A percentile compares a stretch with the other conserved stretches of the same genome.
phyloP scores from a whole-genome alignment of 2,329 filamentous ascomycete genomes.

The Aureobasidium zeae region DNA sequence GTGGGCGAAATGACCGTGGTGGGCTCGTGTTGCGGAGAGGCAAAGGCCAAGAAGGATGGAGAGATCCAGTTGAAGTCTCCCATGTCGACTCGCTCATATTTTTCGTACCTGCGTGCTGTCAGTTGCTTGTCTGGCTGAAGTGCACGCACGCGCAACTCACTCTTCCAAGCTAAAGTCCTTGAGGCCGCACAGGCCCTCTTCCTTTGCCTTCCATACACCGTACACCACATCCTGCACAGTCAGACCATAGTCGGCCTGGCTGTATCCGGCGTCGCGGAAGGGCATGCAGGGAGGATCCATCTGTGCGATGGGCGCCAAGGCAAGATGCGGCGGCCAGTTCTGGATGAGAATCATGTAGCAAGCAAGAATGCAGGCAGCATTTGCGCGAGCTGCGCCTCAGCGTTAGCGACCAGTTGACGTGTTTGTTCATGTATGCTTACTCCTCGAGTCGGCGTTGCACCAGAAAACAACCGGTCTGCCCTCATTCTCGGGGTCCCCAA shows the following conservation, averaged over 20 bases:
- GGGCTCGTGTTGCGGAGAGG: slow-evolving; percentile 79
- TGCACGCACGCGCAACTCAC: slow-evolving; percentile 35
- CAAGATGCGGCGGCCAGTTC: slow-evolving; percentile 92
- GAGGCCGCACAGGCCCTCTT: slow-evolving; percentile 81
- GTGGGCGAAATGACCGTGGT: slow-evolving; percentile 61
- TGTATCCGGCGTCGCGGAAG: slow-evolving; percentile 96
- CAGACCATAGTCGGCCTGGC: slow-evolving; percentile 91
- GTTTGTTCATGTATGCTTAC: slow-evolving; percentile 46
- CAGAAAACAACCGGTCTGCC: slow-evolving; percentile 89
- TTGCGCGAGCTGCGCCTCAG: slow-evolving; percentile 60
- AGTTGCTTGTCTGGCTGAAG: background rate
- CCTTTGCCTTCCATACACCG: slow-evolving; percentile 97
- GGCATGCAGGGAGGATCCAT: slow-evolving; percentile 97
- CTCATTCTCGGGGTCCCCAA: slow-evolving; percentile 85
- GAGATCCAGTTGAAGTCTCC: slow-evolving; percentile 99
- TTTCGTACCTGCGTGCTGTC: slow-evolving; percentile 60
- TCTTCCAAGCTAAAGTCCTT: slow-evolving; percentile 94
- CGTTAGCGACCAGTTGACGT: slow-evolving; percentile 18
- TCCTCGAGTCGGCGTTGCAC: slow-evolving; percentile 84
- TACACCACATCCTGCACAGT: slow-evolving; percentile 97
- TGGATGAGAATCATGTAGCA: slow-evolving; percentile 99
- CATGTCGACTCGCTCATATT: slow-evolving; percentile 90
- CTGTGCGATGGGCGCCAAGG: slow-evolving; percentile 89
- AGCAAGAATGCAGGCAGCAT: slow-evolving; percentile 87
- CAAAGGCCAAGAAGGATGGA: slow-evolving; percentile 89